Evolutionary conservation across 2,329 filamentous ascomycete genomes (phyloP).

Genomic region (Spiromastix sp.): DNA sequence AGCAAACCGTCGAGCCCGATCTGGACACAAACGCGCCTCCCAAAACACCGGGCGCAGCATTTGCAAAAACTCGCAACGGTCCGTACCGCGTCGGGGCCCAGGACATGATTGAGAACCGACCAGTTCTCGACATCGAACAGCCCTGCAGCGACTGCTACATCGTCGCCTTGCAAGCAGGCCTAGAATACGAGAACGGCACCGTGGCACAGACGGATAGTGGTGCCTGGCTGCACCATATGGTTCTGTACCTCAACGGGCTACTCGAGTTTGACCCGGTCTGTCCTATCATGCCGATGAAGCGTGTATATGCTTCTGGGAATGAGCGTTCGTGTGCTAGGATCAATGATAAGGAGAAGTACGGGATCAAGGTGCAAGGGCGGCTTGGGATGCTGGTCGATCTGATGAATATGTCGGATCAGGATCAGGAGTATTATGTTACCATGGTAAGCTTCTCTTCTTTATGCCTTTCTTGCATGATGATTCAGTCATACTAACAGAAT

Average conservation of each 20-base stretch:
- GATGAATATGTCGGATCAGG: slow-evolving; percentile 1
- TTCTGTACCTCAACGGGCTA: slow-evolving; percentile 4
- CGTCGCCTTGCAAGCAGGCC: slow-evolving; percentile 15
- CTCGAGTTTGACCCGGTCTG: background rate
- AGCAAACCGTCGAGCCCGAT: background rate
- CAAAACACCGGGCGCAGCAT: background rate
- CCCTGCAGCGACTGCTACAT: slow-evolving; percentile 14
- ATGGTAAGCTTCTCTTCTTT: background rate
- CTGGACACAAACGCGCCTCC: background rate
- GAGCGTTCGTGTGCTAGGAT: background rate
- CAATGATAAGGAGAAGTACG: background rate
- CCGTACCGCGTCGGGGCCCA: slow-evolving; percentile 1
- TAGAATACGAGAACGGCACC: slow-evolving; percentile 21
- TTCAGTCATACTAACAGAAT: too few relatives aligned
- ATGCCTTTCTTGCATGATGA: too few relatives aligned
- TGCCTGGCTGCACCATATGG: slow-evolving; percentile 20
- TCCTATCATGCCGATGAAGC: background rate
- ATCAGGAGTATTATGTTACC: slow-evolving; percentile 1
- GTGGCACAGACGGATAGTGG: slow-evolving; percentile 21
- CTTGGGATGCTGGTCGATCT: slow-evolving; percentile 1
- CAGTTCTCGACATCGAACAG: slow-evolving; percentile 4
- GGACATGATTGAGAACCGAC: slow-evolving; percentile 4
- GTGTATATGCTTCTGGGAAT: slow-evolving; percentile 2
- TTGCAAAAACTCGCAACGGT: background rate
- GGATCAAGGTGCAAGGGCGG: background rate